Evolutionary conservation across 2,329 filamentous ascomycete genomes (phyloP).

Genomic region (Huntiella moniliformis): DNA sequence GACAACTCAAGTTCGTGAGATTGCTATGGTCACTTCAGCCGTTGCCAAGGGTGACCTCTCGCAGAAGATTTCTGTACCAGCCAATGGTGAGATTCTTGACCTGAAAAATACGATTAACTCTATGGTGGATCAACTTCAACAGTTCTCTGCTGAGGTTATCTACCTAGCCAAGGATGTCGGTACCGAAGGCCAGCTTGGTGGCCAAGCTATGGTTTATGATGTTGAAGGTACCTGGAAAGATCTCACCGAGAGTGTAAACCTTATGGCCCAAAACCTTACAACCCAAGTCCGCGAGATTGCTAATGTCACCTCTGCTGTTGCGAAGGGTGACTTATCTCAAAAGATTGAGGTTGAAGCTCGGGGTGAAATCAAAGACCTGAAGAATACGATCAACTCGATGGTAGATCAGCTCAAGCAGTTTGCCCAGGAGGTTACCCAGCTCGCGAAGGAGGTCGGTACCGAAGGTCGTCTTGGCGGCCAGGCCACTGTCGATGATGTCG

Average conservation of each 20-base stretch:
- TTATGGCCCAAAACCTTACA: conserved; percentile 81
- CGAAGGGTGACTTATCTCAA: no score
- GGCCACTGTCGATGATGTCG: no score
- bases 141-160: conserved; percentile 45
- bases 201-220: conserved; percentile 56
- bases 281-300: conserved; percentile 69
- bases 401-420: no score
- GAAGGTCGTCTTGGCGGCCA: no score
- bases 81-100: conserved; percentile 64
- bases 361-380: conserved; percentile 66
- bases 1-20: no score
- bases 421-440: no score
- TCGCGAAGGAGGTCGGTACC: no score
- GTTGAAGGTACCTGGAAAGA: no score
- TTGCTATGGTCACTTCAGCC: no score
- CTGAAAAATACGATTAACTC: conserved; percentile 76
- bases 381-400: no score
- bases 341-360: conserved; percentile 73
- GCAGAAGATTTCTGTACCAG: conserved; percentile 24
- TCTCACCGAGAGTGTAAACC: conserved; percentile 50
- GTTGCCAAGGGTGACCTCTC: no score
- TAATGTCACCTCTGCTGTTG: no score
- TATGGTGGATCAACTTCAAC: conserved; percentile 55
- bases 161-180: conserved; percentile 69
- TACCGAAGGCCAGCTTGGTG: conserved; percentile 65